Evolutionary conservation across 2,329 filamentous ascomycete genomes (phyloP), one percentile per base, ranked within the genome.

Genomic region (Stachybotrys chartarum): DNA sequence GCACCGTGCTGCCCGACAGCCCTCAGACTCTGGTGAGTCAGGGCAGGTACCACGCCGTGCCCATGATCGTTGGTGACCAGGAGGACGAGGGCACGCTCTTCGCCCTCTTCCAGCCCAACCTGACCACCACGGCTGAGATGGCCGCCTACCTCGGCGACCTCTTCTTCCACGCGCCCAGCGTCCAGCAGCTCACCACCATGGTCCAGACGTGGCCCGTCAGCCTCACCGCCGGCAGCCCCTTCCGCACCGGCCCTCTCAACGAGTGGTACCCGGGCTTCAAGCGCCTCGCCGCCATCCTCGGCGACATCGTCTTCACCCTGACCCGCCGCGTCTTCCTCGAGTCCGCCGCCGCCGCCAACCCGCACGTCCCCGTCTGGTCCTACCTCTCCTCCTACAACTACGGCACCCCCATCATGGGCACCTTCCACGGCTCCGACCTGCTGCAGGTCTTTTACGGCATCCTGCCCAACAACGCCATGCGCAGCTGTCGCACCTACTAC

Each of bases 11-110:
- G 8, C 78, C 82, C 0, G 74, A 79, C 2, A 87, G 82, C 6
- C 84, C 87, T 0, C 87, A 92, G 0, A 54, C 78, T 0, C 72
- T 89, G 5, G 71, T 79, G 1, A 55, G 61, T 3, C 63, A 67
- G 0, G 83, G 85, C 14, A 76, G 77, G 6, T 78, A 78, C 56
- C 68, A 77, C 18, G 70, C 73, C 1, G 76, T 80, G 1, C 77
- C 78, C 42, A 74, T 76, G 71, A 79, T 80, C 60, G 79, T 88
- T 45, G 88, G 89, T 47, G 81, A 90, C 64, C 87, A 91, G 68
- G 88, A 92, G 73, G 89, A 93, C 64, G 88, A 93, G 69, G 88
- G 88, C 17, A 91, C 88, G 0, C 69, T 92, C 2, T 91, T 92
- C 66, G 76, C 84, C 6, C 75, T 92, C 39, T 85, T 86, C 67